Percentiles rank a stretch among this genome's conserved stretches.
These are phyloP conservation scores for Globisporangium emineosum DNA, from an alignment of 352 stramenopile genomes.

Conservation along the genomic window DNA sequence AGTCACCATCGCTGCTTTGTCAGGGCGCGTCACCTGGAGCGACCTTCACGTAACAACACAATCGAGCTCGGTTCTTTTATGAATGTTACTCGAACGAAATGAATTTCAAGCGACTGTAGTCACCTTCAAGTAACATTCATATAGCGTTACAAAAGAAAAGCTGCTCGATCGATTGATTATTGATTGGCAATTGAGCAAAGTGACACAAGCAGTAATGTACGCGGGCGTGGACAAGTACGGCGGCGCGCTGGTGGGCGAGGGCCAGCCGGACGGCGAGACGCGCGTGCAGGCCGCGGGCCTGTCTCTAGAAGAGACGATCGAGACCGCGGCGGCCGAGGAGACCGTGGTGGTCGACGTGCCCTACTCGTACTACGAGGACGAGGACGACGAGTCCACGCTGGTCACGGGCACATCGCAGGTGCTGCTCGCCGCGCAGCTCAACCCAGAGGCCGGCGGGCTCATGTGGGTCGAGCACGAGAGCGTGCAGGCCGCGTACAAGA, in stretches of 20 bases:
- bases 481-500: conserved; percentile 65
- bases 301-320: conserved; percentile 70
- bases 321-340: conserved; percentile 75
- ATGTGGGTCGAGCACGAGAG: conserved; percentile 80
- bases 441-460: conserved; percentile 63
- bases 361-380: conserved; percentile 76
- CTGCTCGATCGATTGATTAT: too few relatives aligned
- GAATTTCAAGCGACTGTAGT: too few relatives aligned
- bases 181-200: conserved; percentile 1
- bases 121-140: too few relatives aligned
- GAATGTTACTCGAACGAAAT: too few relatives aligned
- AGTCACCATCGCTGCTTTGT: too few relatives aligned
- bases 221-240: conserved; percentile 82
- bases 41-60: too few relatives aligned
- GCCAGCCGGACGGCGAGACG: conserved; percentile 35
- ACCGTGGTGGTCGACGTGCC: conserved; percentile 80
- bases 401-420: conserved; percentile 67
- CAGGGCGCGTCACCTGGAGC: too few relatives aligned
- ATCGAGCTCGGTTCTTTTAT: too few relatives aligned
- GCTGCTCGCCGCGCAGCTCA: conserved; percentile 67
- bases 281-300: conserved; percentile 28
- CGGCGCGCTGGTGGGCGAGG: conserved; percentile 61
- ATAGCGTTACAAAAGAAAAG: too few relatives aligned
- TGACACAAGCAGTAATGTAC: conserved; percentile 43
- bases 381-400: conserved; percentile 48